phyloP scores from a whole-genome alignment of 1,284 basidiomycete genomes.

The Sporisorium sorghi region DNA sequence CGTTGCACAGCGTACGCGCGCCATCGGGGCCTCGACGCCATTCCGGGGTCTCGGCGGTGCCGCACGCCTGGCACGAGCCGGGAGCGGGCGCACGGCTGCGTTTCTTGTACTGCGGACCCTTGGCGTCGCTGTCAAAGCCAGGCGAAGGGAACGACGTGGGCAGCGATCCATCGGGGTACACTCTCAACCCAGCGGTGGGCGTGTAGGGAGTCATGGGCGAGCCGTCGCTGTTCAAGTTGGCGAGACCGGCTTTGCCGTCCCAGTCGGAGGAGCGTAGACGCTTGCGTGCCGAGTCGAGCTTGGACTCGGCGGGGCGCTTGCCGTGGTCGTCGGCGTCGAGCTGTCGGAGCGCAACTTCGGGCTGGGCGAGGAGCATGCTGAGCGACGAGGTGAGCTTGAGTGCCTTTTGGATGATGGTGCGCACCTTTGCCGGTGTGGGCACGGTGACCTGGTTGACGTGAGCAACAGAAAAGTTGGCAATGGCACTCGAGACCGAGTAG shows the following conservation, averaged over 20 bases:
- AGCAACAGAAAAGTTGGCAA: constrained; percentile 56
- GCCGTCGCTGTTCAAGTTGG: constrained; percentile 3
- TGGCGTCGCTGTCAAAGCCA: constrained; percentile 34
- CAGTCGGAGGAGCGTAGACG: constrained; percentile 49
- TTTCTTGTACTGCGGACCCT: constrained; percentile 65
- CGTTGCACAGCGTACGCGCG: constrained; percentile 67
- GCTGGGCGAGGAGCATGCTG: constrained; percentile 48
- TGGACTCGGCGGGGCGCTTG: constrained; percentile 44
- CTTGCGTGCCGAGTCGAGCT: constrained; percentile 50
- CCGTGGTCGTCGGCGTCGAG: constrained; percentile 41
- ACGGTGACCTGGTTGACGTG: constrained; percentile 48
- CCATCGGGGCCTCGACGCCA: constrained; percentile 68
- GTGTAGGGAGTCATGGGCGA: constrained; percentile 25
- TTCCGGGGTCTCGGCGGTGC: constrained; percentile 63
- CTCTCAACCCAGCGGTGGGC: constrained; percentile 26
- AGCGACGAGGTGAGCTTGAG: constrained; percentile 58
- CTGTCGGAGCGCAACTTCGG: constrained; percentile 49
- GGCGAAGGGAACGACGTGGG: constrained; percentile 46
- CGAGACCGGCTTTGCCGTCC: constrained; percentile 19
- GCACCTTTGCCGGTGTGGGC: constrained; percentile 45
- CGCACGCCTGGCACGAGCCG: constrained; percentile 62
- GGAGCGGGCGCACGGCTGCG: constrained; percentile 66
- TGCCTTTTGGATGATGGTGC: constrained; percentile 48
- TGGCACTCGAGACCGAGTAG: constrained; percentile 51
- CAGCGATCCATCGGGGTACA: constrained; percentile 45